phyloP scores from a whole-genome alignment of 2,329 filamentous ascomycete species.

The Diplocarpon rosae region DNA sequence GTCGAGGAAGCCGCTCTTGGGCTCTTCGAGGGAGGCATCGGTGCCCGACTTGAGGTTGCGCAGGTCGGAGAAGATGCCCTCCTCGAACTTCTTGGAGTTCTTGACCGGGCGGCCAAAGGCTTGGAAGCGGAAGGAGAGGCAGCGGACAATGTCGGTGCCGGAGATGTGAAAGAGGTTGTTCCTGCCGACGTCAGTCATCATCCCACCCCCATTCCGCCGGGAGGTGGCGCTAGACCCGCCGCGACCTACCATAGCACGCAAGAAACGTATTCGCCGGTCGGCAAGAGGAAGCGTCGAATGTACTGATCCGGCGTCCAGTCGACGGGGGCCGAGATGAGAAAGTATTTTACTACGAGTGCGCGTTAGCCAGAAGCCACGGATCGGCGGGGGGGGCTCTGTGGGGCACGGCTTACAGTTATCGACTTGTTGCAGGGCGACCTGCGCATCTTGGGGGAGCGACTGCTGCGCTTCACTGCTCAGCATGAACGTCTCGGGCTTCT shows the following conservation, averaged over 20 bases:
- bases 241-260: constrained; percentile 74
- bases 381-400: background rate
- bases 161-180: constrained; percentile 99
- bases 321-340: constrained; percentile 95
- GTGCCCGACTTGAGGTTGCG: constrained; percentile 97
- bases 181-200: constrained; percentile 40
- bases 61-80: constrained; percentile 97
- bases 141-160: constrained; percentile 96
- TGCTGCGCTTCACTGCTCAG: constrained; percentile 95
- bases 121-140: constrained; percentile 95
- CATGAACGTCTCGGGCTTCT: constrained; percentile 99
- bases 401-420: constrained; percentile 93
- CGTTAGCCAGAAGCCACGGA: constrained; percentile 15
- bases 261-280: constrained; percentile 96
- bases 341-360: constrained; percentile 85
- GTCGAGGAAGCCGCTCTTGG: constrained; percentile 95
- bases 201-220: no score
- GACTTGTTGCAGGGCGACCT: constrained; percentile 95
- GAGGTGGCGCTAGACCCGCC: no score
- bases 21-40: constrained; percentile 95
- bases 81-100: constrained; percentile 99
- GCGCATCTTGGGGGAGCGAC: constrained; percentile 87
- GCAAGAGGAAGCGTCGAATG: constrained; percentile 87
- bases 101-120: constrained; percentile 96
- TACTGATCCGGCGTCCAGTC: constrained; percentile 97